Evolutionary conservation across 257 asterid species (phyloP).

Genomic region (Nicotiana undulata): DNA sequence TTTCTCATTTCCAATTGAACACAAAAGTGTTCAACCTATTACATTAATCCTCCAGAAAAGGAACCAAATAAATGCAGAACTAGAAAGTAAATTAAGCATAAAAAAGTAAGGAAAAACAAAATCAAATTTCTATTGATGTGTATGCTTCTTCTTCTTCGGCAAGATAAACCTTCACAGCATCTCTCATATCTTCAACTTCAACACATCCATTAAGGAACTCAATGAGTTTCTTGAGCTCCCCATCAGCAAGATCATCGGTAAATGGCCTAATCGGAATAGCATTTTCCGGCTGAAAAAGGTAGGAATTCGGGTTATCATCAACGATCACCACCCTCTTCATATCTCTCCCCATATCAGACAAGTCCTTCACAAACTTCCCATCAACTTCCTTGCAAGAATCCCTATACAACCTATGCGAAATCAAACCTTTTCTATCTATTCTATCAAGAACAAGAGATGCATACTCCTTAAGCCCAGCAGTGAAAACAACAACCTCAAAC

Average conservation of each 20-base stretch:
- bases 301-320: slow-evolving; percentile 89
- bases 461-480: slow-evolving; percentile 78
- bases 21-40: slow-evolving; percentile 2
- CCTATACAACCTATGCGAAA: slow-evolving; percentile 67
- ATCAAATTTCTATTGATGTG: slow-evolving; percentile 12
- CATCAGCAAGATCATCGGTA: slow-evolving; percentile 54
- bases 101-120: not conserved
- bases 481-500: slow-evolving; percentile 77
- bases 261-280: slow-evolving; percentile 71
- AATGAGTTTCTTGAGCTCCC: slow-evolving; percentile 59
- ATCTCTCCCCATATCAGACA: slow-evolving; percentile 72
- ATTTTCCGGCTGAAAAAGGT: slow-evolving; percentile 59
- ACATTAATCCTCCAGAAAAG: slow-evolving; percentile 1
- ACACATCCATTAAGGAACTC: slow-evolving; percentile 43
- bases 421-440: slow-evolving; percentile 47
- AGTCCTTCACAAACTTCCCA: slow-evolving; percentile 77
- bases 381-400: slow-evolving; percentile 69
- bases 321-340: slow-evolving; percentile 47
- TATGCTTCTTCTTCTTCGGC: slow-evolving; percentile 18
- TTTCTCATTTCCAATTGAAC: not conserved
- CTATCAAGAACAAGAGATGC: slow-evolving; percentile 77
- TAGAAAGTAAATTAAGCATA: not conserved
- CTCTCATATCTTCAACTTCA: slow-evolving; percentile 58
- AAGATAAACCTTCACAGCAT: slow-evolving; percentile 38
- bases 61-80: slow-evolving; percentile 2